phyloP scores from a whole-genome alignment of 1,284 basidiomycete species.

The Rhodotorula mucilaginosa region DNA sequence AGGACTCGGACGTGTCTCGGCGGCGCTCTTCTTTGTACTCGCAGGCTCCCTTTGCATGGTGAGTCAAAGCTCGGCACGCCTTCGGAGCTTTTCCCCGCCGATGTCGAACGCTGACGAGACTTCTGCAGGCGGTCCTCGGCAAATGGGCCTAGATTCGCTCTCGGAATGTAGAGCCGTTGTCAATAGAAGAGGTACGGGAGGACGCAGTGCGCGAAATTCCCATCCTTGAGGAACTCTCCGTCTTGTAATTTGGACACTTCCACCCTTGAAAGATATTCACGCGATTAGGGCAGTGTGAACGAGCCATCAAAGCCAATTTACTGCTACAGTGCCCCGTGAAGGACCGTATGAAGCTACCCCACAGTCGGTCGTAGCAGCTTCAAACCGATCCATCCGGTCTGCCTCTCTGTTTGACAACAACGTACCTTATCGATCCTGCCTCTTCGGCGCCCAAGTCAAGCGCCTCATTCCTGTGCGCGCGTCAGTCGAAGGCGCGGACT shows the following conservation, averaged over 20 bases:
- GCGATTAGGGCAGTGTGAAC: no score
- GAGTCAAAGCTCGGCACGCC: conserved; percentile 36
- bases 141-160: conserved; percentile 46
- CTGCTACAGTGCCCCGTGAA: no score
- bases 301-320: no score
- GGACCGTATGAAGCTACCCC: no score
- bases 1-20: not conserved
- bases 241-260: no score
- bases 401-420: conserved; percentile 11
- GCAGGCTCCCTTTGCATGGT: conserved; percentile 35
- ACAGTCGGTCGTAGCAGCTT: no score
- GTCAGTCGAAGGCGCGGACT: conserved; percentile 9
- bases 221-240: no score
- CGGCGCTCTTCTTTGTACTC: conserved; percentile 27
- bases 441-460: conserved; percentile 2
- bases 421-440: conserved; percentile 10
- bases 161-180: no score
- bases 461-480: conserved; percentile 7
- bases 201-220: no score
- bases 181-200: no score
- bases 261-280: no score
- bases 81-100: conserved; percentile 41
- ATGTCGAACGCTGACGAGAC: conserved; percentile 39
- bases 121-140: conserved; percentile 49
- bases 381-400: no score